phyloP scores from a whole-genome alignment of 2,329 filamentous ascomycete genomes.

The Aspergillus intermedius region DNA sequence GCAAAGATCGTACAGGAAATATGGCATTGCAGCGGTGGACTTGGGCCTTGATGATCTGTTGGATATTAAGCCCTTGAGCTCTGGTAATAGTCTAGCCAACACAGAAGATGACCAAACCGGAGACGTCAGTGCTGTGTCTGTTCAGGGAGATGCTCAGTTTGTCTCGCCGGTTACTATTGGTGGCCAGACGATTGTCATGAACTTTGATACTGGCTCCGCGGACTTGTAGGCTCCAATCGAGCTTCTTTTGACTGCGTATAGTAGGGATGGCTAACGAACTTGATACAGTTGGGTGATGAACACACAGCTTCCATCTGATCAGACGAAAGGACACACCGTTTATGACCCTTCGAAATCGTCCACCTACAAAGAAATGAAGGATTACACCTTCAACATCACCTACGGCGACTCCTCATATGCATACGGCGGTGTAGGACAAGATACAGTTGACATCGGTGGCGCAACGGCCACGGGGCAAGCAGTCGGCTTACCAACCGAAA shows the following conservation, averaged over 20 bases:
- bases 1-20: slow-evolving; percentile 63
- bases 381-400: slow-evolving; percentile 55
- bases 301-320: slow-evolving; percentile 45
- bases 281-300: slow-evolving; percentile 60
- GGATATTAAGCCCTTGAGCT: slow-evolving; percentile 28
- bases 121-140: slow-evolving; percentile 58
- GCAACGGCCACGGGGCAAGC: slow-evolving; percentile 56
- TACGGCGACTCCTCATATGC: slow-evolving; percentile 64
- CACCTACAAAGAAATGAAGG: slow-evolving; percentile 44
- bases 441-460: slow-evolving; percentile 61
- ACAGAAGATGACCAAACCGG: slow-evolving; percentile 40
- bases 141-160: slow-evolving; percentile 62
- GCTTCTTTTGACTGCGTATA: background rate
- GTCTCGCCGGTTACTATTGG: slow-evolving; percentile 64
- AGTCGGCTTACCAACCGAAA: slow-evolving; percentile 58
- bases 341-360: slow-evolving; percentile 50
- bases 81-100: slow-evolving; percentile 21
- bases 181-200: slow-evolving; percentile 60
- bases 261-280: background rate
- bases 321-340: slow-evolving; percentile 47
- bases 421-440: slow-evolving; percentile 58
- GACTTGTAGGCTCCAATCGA: slow-evolving; percentile 50
- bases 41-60: slow-evolving; percentile 35
- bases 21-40: slow-evolving; percentile 43
- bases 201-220: slow-evolving; percentile 71